These are phyloP conservation scores for Hortiboletus flavorubellus DNA, from an alignment of 768 basidiomycete genomes.

Conservation along the genomic window DNA sequence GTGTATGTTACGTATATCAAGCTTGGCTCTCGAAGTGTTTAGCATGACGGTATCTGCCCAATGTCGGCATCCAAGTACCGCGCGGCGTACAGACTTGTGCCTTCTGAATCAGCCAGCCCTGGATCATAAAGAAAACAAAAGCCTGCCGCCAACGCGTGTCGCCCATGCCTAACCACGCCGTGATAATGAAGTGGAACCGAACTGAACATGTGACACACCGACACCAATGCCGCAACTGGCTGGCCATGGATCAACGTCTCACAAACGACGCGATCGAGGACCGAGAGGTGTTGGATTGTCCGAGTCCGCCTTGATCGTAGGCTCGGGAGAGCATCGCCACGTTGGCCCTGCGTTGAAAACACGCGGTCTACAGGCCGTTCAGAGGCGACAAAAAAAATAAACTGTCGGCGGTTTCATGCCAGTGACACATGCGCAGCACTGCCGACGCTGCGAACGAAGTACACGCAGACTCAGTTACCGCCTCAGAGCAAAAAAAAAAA, in stretches of 20 bases:
- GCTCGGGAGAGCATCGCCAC: not conserved
- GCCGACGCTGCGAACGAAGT: not conserved
- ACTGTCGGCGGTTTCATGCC: not conserved
- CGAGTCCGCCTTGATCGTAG: constrained; percentile 1
- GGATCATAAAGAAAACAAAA: not conserved
- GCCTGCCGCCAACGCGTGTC: not conserved
- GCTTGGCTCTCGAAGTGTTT: not conserved
- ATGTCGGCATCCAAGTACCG: not conserved
- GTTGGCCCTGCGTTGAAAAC: constrained; percentile 25
- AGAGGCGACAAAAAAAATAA: not conserved
- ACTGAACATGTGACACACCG: not conserved
- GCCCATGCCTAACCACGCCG: not conserved
- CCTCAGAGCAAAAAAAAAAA: not conserved
- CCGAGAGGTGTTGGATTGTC: not conserved
- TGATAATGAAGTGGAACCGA: constrained; percentile 5
- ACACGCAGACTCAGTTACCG: not conserved
- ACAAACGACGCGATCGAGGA: constrained; percentile 6
- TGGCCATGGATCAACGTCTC: not conserved
- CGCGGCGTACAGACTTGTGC: not conserved
- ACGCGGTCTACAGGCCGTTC: constrained; percentile 13
- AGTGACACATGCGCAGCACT: not conserved
- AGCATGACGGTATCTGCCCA: not conserved
- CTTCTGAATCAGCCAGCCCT: not conserved
- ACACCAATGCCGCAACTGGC: not conserved
- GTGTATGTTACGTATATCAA: not conserved